Conservation (phyloP, 2,329 filamentous ascomycete species). For the Phialophora expanda region DNA sequence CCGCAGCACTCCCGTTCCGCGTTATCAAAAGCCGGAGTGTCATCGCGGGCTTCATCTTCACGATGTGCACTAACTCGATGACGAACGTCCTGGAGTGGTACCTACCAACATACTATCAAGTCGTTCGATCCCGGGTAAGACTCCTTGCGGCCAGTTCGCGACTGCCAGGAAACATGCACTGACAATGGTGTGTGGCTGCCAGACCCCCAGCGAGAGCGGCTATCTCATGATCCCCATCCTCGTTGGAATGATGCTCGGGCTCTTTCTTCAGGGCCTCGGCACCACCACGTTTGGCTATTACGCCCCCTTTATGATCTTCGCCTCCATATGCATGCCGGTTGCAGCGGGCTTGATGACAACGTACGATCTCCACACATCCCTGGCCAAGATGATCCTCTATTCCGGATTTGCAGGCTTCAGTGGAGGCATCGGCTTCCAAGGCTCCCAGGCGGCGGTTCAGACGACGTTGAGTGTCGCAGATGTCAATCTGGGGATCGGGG, state of each 20-base stretch:
- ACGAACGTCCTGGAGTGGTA: slow-evolving; percentile 26
- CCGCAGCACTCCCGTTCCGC: slow-evolving; percentile 55
- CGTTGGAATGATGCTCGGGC: slow-evolving; percentile 1
- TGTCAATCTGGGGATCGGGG: not conserved
- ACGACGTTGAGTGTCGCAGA: not conserved
- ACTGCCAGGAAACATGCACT: not conserved
- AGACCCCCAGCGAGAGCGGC: not conserved
- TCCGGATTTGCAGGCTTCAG: slow-evolving; percentile 3
- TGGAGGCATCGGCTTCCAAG: slow-evolving; percentile 4
- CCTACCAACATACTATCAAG: slow-evolving; percentile 40
- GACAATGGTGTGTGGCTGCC: not conserved
- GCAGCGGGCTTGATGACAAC: slow-evolving; percentile 1
- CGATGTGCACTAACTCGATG: slow-evolving; percentile 43
- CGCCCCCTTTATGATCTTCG: slow-evolving; percentile 1
- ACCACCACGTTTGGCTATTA: slow-evolving; percentile 2
- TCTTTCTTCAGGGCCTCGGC: slow-evolving; percentile 3
- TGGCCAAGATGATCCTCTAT: slow-evolving; percentile 4
- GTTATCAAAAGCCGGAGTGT: slow-evolving; percentile 54
- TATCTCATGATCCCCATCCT: slow-evolving; percentile 2
- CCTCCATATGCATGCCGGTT: slow-evolving; percentile 2
- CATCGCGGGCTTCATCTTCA: slow-evolving; percentile 41
- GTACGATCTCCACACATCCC: not conserved
- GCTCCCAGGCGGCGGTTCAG: slow-evolving; percentile 1
- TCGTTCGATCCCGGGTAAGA: slow-evolving; percentile 28
- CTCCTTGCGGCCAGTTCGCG: not conserved